These are phyloP conservation scores for Staphylotrichum tortipilum DNA, from an alignment of 495 filamentous ascomycete genomes.

Conservation along the genomic window DNA sequence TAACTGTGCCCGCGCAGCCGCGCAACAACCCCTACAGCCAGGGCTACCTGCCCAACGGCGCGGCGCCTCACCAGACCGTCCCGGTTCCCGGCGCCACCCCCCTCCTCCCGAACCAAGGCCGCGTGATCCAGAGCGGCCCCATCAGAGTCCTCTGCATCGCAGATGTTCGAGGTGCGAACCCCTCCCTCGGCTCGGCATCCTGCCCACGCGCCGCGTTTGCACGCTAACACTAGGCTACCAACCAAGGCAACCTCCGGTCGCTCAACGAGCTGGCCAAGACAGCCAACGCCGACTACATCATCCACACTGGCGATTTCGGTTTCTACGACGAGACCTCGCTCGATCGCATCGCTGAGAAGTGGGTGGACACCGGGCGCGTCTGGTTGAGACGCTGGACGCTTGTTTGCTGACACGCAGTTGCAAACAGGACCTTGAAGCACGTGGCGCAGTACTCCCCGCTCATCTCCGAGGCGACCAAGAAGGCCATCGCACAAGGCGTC, in stretches of 20 bases:
- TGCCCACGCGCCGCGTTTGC: neutral
- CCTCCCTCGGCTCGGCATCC: neutral
- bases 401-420: slow-evolving; percentile 15
- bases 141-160: slow-evolving; percentile 89
- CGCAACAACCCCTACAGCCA: slow-evolving; percentile 32
- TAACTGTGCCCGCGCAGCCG: slow-evolving; percentile 25
- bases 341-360: slow-evolving; percentile 99
- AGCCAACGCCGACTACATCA: slow-evolving; percentile 88
- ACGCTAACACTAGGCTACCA: neutral
- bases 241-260: slow-evolving; percentile 86
- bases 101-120: slow-evolving; percentile 50
- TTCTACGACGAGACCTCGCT: slow-evolving; percentile 97
- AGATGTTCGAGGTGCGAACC: slow-evolving; percentile 80
- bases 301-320: slow-evolving; percentile 98
- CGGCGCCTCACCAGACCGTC: slow-evolving; percentile 32
- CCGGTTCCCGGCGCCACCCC: slow-evolving; percentile 45
- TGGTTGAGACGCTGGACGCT: slow-evolving; percentile 20
- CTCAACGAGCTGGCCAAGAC: slow-evolving; percentile 92
- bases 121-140: slow-evolving; percentile 74
- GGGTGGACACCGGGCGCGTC: slow-evolving; percentile 30
- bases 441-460: slow-evolving; percentile 97
- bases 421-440: slow-evolving; percentile 82
- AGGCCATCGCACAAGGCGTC: slow-evolving; percentile 56
- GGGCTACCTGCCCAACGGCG: slow-evolving; percentile 49
- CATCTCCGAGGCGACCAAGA: slow-evolving; percentile 79